Evolutionary conservation across 2,329 filamentous ascomycete genomes (phyloP).

Genomic region (Aspergillus sp.): DNA sequence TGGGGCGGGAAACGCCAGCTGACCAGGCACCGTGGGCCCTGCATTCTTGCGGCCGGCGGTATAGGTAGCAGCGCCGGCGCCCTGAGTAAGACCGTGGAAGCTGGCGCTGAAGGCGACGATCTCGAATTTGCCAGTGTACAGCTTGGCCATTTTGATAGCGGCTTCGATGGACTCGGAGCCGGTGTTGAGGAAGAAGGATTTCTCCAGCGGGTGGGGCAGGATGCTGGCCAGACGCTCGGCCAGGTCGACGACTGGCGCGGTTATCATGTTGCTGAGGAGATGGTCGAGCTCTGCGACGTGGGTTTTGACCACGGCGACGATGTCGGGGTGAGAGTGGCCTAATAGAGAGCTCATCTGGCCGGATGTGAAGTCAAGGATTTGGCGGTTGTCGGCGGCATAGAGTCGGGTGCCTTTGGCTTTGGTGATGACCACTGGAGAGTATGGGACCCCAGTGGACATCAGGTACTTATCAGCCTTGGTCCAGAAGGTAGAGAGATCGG

Average conservation of each 20-base stretch:
- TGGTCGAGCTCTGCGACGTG: slow-evolving; percentile 56
- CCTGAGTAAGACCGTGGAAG: slow-evolving; percentile 61
- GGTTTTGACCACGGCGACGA: slow-evolving; percentile 52
- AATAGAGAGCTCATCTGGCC: slow-evolving; percentile 61
- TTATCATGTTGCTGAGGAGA: slow-evolving; percentile 59
- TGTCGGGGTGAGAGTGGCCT: slow-evolving; percentile 58
- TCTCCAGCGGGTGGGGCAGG: slow-evolving; percentile 49
- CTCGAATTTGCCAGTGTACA: slow-evolving; percentile 63
- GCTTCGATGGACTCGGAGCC: slow-evolving; percentile 60
- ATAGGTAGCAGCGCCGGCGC: slow-evolving; percentile 49
- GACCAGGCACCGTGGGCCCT: slow-evolving; percentile 50
- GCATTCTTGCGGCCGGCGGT: slow-evolving; percentile 19
- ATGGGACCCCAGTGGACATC: slow-evolving; percentile 42
- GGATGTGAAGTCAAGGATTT: slow-evolving; percentile 59
- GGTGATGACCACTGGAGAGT: slow-evolving; percentile 42
- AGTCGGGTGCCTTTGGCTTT: slow-evolving; percentile 47
- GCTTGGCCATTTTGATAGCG: slow-evolving; percentile 63
- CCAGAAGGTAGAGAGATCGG: slow-evolving; percentile 25
- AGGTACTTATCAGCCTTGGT: slow-evolving; percentile 40
- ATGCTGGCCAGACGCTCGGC: slow-evolving; percentile 50
- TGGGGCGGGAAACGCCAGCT: slow-evolving; percentile 57
- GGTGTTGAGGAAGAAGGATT: slow-evolving; percentile 58
- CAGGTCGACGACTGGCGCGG: slow-evolving; percentile 55
- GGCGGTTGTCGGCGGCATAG: slow-evolving; percentile 42
- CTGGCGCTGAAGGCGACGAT: slow-evolving; percentile 59